Percentiles rank a stretch among this genome's conserved stretches.
phyloP scores from a whole-genome alignment of 1,139 yeast species.

The Eremothecium coryli region DNA sequence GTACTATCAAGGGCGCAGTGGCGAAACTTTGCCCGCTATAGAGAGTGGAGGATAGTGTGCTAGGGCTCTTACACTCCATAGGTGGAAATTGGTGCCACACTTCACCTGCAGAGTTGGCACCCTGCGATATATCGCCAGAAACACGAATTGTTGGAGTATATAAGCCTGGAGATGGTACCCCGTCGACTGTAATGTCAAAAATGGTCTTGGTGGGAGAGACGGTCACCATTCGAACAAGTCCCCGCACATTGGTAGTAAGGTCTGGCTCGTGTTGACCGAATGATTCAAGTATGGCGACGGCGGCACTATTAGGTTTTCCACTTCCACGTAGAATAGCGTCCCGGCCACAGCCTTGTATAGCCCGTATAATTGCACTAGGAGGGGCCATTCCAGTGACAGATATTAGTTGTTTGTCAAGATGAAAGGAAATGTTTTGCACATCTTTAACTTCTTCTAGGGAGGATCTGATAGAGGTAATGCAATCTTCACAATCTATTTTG shows the following conservation, averaged over 20 bases:
- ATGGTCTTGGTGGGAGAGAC: slow-evolving; percentile 43
- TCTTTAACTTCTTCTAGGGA: slow-evolving; percentile 17
- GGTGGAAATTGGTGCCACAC: slow-evolving; percentile 39
- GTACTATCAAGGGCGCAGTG: slow-evolving; percentile 46
- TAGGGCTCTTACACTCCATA: slow-evolving; percentile 23
- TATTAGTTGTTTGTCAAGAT: slow-evolving; percentile 19
- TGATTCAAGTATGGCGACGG: slow-evolving; percentile 80
- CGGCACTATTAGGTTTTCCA: slow-evolving; percentile 80
- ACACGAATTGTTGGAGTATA: slow-evolving; percentile 63
- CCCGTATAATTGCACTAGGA: slow-evolving; percentile 22
- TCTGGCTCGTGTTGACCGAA: slow-evolving; percentile 42
- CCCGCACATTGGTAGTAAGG: slow-evolving; percentile 57
- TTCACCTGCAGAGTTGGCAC: slow-evolving; percentile 62
- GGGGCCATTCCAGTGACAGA: slow-evolving; percentile 22
- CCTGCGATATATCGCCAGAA: slow-evolving; percentile 68
- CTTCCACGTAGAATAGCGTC: slow-evolving; percentile 92
- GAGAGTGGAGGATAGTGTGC: slow-evolving; percentile 28
- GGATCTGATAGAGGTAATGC: slow-evolving; percentile 17
- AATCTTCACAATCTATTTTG: slow-evolving; percentile 21
- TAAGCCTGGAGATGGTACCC: slow-evolving; percentile 48
- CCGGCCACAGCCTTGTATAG: slow-evolving; percentile 40
- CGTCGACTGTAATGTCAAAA: slow-evolving; percentile 72
- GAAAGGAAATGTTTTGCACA: slow-evolving; percentile 16
- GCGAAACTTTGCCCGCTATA: slow-evolving; percentile 54
- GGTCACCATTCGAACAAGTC: slow-evolving; percentile 80